These are phyloP conservation scores for Murraya koenigii DNA, from an alignment of 345 rosid genomes.

Conservation along the genomic window DNA sequence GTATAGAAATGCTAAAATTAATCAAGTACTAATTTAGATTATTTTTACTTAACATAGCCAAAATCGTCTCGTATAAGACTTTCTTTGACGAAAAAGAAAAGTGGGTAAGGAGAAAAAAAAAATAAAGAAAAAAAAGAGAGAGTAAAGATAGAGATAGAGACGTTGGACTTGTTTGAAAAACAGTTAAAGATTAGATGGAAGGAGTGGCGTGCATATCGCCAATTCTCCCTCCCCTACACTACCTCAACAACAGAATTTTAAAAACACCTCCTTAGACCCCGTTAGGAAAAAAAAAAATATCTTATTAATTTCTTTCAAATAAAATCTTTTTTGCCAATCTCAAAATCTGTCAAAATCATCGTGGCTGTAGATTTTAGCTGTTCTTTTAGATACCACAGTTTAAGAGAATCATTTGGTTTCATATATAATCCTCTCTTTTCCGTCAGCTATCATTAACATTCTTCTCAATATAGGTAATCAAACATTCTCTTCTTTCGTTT, in stretches of 20 bases:
- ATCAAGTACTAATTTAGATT: no score
- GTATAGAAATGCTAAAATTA: no score
- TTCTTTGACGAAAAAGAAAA: not conserved
- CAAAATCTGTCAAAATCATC: slow-evolving; percentile 6
- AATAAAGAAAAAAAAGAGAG: not conserved
- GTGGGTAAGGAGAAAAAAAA: not conserved
- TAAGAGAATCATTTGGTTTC: slow-evolving; percentile 14
- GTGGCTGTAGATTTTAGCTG: slow-evolving; percentile 4
- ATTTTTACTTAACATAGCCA: no score
- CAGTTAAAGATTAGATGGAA: not conserved
- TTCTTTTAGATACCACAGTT: not conserved
- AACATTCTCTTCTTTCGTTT: not conserved
- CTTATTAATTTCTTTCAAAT: not conserved
- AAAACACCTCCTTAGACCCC: not conserved
- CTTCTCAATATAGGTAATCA: slow-evolving; percentile 26
- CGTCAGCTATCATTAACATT: slow-evolving; percentile 18
- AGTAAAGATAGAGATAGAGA: not conserved
- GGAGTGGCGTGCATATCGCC: slow-evolving; percentile 26
- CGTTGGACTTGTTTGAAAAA: not conserved
- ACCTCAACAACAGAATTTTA: not conserved
- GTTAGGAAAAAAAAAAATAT: not conserved
- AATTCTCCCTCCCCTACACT: slow-evolving; percentile 1
- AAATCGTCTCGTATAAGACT: not conserved
- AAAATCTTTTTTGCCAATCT: not conserved
- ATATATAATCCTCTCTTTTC: slow-evolving; percentile 24